Evolutionary conservation across 345 rosid genomes (phyloP), one percentile per base, ranked within the genome.

Genomic region (Syzygium aromaticum): DNA sequence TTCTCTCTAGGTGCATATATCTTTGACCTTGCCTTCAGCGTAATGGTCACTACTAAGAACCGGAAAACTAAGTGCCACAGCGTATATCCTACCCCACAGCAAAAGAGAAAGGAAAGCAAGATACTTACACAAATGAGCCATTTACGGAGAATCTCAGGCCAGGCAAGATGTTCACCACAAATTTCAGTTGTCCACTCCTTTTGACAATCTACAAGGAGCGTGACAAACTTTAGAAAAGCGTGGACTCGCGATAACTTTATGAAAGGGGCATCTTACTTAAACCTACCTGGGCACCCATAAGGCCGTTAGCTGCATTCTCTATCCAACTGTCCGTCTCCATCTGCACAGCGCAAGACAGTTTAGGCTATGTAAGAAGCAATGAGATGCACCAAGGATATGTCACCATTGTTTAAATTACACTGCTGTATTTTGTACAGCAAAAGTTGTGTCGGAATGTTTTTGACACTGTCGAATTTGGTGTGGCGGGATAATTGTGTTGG

Each of bases 291-390:
- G 88, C 91, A 51, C 99, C 99, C 99, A 98, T 98, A 28, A 98
- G 98, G 84, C 99, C 99, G 86, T 95, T 95, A 52, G 93, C 96
- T 73, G 99, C 98, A 91, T 98, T 98, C 88, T 96, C 99, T 52
- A 98, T 88, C 99, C 99, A 96, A 91, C 99, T 95, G 86, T 98
- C 99, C 51, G 98, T 98, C 86, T 94, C 98, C 54, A 88, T 88
- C 98, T 96, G 92, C 90, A 91, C 64, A 87, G 87, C 54, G 87
- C 40, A 80, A 63, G 13, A 8, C 25, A 0, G 11, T 15, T 52
- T 38, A 73, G 49, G 80, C 27, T 28, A 46, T 25, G 51, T 52
- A 73, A 52, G 84, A 73, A 38, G 67, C 25, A 73, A 73, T 5
- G 82, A 73, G 56, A 85, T 64, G 67, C 61, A 27, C 40, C 51